phyloP scores from a whole-genome alignment of 306 rosid genomes.

The Sophora flavescens region DNA sequence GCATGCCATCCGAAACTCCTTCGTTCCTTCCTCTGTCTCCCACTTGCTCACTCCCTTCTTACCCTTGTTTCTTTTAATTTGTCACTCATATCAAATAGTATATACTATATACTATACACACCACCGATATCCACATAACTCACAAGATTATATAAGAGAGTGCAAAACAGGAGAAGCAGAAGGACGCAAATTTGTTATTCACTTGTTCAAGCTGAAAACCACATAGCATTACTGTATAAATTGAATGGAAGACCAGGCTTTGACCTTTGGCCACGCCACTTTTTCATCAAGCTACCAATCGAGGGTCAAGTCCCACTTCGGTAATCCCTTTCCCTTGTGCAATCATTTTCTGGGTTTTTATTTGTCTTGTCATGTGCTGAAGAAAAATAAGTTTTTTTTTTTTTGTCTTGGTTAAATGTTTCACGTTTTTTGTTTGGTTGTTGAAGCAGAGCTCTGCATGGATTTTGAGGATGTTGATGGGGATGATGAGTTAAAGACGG shows the following conservation, averaged over 20 bases:
- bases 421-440: neutral
- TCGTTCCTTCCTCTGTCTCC: conserved; percentile 41
- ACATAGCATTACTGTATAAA: neutral
- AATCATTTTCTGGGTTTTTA: neutral
- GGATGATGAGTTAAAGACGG: conserved; percentile 61
- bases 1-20: conserved; percentile 9
- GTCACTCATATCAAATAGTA: neutral
- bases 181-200: neutral
- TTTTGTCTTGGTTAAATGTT: no score
- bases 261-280: conserved; percentile 54
- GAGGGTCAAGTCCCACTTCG: conserved; percentile 59
- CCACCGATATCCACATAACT: neutral
- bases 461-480: conserved; percentile 71
- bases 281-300: conserved; percentile 55
- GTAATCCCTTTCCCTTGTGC: conserved; percentile 46
- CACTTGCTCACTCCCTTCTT: neutral
- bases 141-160: no score
- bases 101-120: neutral
- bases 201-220: neutral
- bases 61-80: neutral
- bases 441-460: conserved; percentile 60
- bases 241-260: conserved; percentile 64
- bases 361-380: neutral
- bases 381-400: neutral
- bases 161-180: neutral